A percentile compares a stretch with the other conserved stretches of the same genome.
These are phyloP conservation scores for Chrysoporthe austroafricana DNA, from an alignment of 2,329 filamentous ascomycete genomes.

Conservation along the genomic window DNA sequence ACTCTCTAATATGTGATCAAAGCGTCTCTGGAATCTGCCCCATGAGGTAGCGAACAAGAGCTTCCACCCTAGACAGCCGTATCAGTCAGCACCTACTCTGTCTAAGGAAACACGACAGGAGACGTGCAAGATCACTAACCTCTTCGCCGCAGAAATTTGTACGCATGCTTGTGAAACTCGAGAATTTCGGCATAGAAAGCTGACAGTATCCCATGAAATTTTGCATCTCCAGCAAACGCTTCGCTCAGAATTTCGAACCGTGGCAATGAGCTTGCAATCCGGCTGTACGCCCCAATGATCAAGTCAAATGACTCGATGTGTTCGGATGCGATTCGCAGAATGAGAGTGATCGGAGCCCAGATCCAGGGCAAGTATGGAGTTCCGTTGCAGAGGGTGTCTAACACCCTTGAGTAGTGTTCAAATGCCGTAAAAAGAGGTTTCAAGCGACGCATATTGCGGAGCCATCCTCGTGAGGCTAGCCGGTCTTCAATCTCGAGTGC, in stretches of 20 bases:
- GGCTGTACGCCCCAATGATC: conserved; percentile 44
- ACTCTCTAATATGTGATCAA: conserved; percentile 40
- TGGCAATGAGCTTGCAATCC: conserved; percentile 43
- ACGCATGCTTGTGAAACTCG: conserved; percentile 50
- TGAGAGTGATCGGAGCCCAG: conserved; percentile 49
- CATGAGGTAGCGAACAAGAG: conserved; percentile 42
- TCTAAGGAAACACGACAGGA: too few relatives aligned
- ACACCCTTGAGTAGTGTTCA: conserved; percentile 45
- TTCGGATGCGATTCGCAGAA: conserved; percentile 39
- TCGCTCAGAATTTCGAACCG: conserved; percentile 43
- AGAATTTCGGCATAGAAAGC: conserved; percentile 54
- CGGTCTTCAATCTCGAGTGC: conserved; percentile 44
- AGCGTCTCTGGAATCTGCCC: conserved; percentile 43
- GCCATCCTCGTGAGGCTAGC: conserved; percentile 41
- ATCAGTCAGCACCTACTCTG: too few relatives aligned
- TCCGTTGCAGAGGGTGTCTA: conserved; percentile 51
- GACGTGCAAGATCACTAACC: conserved; percentile 30
- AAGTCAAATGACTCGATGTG: conserved; percentile 46
- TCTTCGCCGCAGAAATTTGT: conserved; percentile 47
- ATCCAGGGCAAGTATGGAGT: conserved; percentile 50
- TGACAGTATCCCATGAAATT: conserved; percentile 47
- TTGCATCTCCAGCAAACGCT: conserved; percentile 36
- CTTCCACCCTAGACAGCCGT: conserved; percentile 38
- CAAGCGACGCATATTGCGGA: conserved; percentile 50
- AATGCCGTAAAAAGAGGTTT: conserved; percentile 46